Conservation (phyloP, 2,329 filamentous ascomycete species). For the Botryotinia narcissicola region DNA sequence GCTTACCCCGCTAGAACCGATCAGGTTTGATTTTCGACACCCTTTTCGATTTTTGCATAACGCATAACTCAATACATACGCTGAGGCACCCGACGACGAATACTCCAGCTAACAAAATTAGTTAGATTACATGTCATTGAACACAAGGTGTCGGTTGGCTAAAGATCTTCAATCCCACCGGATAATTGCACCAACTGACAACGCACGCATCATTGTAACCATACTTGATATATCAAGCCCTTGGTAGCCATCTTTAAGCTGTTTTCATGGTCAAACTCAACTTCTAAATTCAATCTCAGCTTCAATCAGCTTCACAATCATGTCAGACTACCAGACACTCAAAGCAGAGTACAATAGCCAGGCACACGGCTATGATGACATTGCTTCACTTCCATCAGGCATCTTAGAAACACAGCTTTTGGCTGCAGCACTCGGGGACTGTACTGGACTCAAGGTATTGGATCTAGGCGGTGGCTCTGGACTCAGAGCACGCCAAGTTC, state of each 20-base stretch:
- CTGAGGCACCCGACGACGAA: not conserved
- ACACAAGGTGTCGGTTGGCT: not conserved
- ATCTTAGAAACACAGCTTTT: not conserved
- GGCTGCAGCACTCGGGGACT: not conserved
- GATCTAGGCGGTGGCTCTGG: not conserved
- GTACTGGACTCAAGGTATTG: not conserved
- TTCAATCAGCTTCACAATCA: not conserved
- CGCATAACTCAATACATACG: not conserved
- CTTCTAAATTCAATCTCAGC: not conserved
- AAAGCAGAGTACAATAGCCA: not conserved
- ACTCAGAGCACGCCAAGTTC: not conserved
- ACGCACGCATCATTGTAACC: not conserved
- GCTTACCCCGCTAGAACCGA: not conserved
- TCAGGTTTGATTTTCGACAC: not conserved
- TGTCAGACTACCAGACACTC: not conserved
- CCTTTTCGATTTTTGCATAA: not conserved
- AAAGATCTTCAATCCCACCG: not conserved
- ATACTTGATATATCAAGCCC: not conserved
- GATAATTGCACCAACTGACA: not conserved
- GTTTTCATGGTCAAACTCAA: not conserved
- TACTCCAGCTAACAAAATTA: not conserved
- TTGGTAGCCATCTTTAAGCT: not conserved
- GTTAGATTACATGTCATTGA: not conserved
- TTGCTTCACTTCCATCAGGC: not conserved
- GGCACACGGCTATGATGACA: not conserved